Conservation (phyloP, 1,139 yeast species). For the Suhomyces ambrosiae region DNA sequence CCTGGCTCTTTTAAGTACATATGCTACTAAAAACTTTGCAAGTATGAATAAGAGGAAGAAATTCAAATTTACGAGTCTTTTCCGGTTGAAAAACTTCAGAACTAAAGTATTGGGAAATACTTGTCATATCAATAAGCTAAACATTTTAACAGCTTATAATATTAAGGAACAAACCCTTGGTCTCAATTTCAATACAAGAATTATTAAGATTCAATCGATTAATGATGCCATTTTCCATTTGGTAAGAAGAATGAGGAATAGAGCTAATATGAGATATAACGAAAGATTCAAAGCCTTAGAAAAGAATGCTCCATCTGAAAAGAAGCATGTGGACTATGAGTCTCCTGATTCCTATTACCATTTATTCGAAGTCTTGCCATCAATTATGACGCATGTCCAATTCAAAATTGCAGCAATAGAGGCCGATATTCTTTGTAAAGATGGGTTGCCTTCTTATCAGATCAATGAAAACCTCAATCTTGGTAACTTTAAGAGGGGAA, state of each 20-base stretch:
- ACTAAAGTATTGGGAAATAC: constrained; percentile 38
- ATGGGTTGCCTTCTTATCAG: constrained; percentile 40
- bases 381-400: constrained; percentile 29
- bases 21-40: constrained; percentile 31
- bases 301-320: neutral
- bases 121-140: constrained; percentile 31
- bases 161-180: constrained; percentile 24
- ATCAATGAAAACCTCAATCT: constrained; percentile 37
- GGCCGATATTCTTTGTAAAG: constrained; percentile 45
- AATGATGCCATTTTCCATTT: constrained; percentile 43
- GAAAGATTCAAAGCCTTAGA: constrained; percentile 8
- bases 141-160: constrained; percentile 31
- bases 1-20: constrained; percentile 30
- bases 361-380: constrained; percentile 37
- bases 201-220: constrained; percentile 35
- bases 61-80: constrained; percentile 17
- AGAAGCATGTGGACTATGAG: constrained; percentile 1
- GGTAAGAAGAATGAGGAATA: constrained; percentile 37
- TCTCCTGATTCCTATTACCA: constrained; percentile 19
- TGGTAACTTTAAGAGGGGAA: constrained; percentile 44
- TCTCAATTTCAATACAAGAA: constrained; percentile 30
- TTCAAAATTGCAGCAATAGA: constrained; percentile 31
- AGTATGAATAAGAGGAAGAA: constrained; percentile 13
- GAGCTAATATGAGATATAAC: constrained; percentile 32
- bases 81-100: constrained; percentile 37